Evolutionary conservation across 805 yeast genomes (phyloP).

Genomic region (Candida yuanshanica): DNA sequence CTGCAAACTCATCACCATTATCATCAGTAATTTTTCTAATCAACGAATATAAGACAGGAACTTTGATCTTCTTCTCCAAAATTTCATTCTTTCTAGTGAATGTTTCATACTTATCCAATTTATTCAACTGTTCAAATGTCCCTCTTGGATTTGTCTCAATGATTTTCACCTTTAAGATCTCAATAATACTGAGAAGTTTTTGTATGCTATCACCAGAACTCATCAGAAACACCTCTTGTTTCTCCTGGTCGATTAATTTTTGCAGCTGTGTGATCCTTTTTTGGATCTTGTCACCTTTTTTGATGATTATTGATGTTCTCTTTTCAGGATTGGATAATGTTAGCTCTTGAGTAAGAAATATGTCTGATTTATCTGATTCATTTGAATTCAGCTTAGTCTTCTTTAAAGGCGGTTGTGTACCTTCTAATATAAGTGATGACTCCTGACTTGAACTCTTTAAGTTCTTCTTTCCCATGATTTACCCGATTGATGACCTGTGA

Average conservation of each 20-base stretch:
- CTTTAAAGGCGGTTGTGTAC: neutral
- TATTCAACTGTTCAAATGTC: conserved; percentile 18
- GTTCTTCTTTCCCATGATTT: neutral
- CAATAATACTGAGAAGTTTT: conserved; percentile 19
- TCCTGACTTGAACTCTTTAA: neutral
- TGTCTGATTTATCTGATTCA: no score
- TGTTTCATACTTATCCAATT: conserved; percentile 18
- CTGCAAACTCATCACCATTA: conserved; percentile 7
- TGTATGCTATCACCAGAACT: conserved; percentile 21
- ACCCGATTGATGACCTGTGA: no score
- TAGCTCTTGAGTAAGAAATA: neutral
- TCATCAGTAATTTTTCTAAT: conserved; percentile 6
- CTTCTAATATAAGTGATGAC: neutral
- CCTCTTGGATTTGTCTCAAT: neutral
- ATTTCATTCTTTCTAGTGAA: conserved; percentile 13
- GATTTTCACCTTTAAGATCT: conserved; percentile 17
- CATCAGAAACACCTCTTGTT: conserved; percentile 11
- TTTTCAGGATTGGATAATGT: neutral
- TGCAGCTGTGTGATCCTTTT: conserved; percentile 12
- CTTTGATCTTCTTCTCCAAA: conserved; percentile 14
- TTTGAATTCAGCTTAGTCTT: neutral
- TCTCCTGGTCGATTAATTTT: neutral
- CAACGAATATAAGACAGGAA: conserved; percentile 18
- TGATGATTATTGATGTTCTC: conserved; percentile 9
- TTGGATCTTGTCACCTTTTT: conserved; percentile 20